Evolutionary conservation across 208 protist species (phyloP).

Genomic region (Leishmania mexicana): DNA sequence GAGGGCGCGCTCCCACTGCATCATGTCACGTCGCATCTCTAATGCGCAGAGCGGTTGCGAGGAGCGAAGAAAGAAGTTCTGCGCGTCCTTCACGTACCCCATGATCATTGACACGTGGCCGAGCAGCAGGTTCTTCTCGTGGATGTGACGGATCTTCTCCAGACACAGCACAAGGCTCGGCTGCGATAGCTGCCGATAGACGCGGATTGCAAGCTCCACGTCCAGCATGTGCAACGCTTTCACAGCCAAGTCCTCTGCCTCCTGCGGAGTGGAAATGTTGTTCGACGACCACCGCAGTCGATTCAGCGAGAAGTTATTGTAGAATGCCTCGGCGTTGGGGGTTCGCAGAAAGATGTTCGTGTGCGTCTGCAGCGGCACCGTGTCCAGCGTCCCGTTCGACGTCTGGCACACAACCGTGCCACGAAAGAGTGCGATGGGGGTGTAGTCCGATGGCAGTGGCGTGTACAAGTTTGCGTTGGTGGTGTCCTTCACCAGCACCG

Average conservation of each 20-base stretch:
- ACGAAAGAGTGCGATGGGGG: conserved; percentile 78
- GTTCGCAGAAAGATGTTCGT: conserved; percentile 46
- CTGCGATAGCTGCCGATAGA: conserved; percentile 93
- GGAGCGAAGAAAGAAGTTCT: conserved; percentile 93
- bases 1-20: conserved; percentile 97
- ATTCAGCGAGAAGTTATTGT: conserved; percentile 93
- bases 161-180: conserved; percentile 94
- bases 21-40: conserved; percentile 97
- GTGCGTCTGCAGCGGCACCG: conserved; percentile 83
- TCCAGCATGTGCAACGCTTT: conserved; percentile 95
- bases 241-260: conserved; percentile 86
- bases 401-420: conserved; percentile 85
- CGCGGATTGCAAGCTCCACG: conserved; percentile 91
- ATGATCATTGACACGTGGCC: conserved; percentile 96
- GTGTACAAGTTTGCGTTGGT: conserved; percentile 74
- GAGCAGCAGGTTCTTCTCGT: conserved; percentile 95
- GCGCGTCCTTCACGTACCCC: conserved; percentile 93
- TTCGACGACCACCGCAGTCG: conserved; percentile 90
- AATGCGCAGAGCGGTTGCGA: conserved; percentile 93
- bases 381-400: conserved; percentile 64
- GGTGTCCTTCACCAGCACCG: conserved; percentile 63
- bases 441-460: conserved; percentile 62
- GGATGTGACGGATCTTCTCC: conserved; percentile 90
- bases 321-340: conserved; percentile 78
- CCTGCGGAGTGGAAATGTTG: conserved; percentile 81